Conservation (phyloP, 768 basidiomycete species). For the Podaxis mareebaensis region DNA sequence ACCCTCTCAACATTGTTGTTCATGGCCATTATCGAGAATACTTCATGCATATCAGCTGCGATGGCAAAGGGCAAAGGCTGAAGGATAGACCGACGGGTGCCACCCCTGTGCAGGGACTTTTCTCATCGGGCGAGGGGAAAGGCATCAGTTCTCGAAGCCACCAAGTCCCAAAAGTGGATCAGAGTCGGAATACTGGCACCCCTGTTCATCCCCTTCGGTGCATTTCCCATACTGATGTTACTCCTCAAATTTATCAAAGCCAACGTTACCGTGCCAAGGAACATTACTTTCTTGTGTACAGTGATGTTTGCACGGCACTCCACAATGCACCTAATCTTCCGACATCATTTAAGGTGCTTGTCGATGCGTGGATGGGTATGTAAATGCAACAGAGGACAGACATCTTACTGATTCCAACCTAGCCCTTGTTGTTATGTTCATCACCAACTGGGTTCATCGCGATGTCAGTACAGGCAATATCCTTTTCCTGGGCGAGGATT, state of each 20-base stretch:
- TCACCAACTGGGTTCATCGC: slow-evolving; percentile 10
- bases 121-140: neutral
- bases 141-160: neutral
- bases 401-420: neutral
- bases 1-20: too few species aligned
- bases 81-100: neutral
- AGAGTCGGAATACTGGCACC: too few species aligned
- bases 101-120: neutral
- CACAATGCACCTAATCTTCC: neutral
- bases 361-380: neutral
- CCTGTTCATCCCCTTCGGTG: too few species aligned
- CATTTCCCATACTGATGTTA: too few species aligned
- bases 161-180: too few species aligned
- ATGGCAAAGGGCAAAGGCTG: neutral
- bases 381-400: too few species aligned
- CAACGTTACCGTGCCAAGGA: neutral
- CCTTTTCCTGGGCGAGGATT: neutral
- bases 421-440: slow-evolving; percentile 4
- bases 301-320: slow-evolving; percentile 6
- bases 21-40: too few species aligned
- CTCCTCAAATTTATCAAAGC: too few species aligned
- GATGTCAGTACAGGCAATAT: slow-evolving; percentile 13
- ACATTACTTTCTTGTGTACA: slow-evolving; percentile 5
- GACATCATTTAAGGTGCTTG: neutral
- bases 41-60: slow-evolving; percentile 1